A percentile compares a stretch with the other conserved stretches of the same genome.
Conservation (phyloP, 805 yeast species). For the Cyberlindnera euphorbiae region DNA sequence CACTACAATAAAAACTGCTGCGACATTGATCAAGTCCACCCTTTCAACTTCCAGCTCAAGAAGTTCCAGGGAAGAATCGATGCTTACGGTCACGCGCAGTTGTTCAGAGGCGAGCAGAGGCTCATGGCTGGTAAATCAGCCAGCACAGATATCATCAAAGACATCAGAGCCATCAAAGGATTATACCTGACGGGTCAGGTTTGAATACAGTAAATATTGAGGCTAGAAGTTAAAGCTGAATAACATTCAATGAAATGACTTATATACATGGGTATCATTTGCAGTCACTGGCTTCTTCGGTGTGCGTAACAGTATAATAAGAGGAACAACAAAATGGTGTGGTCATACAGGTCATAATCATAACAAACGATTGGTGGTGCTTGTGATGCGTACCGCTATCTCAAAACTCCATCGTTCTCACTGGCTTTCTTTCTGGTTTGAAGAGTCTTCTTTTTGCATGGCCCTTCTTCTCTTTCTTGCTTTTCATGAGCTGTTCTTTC, state of each 20-base stretch:
- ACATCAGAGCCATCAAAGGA: slow-evolving; percentile 36
- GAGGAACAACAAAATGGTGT: too few relatives aligned
- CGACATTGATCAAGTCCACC: slow-evolving; percentile 20
- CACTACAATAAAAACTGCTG: slow-evolving; percentile 22
- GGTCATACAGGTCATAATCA: too few relatives aligned
- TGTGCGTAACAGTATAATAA: too few relatives aligned
- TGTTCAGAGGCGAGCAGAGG: slow-evolving; percentile 22
- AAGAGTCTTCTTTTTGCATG: slow-evolving; percentile 14
- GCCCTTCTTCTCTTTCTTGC: slow-evolving; percentile 2
- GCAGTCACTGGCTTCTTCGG: too few relatives aligned
- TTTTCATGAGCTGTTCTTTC: not conserved
- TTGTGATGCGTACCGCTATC: too few relatives aligned
- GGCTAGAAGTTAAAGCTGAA: not conserved
- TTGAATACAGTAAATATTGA: slow-evolving; percentile 8
- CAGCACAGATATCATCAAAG: slow-evolving; percentile 23
- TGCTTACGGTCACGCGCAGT: slow-evolving; percentile 16
- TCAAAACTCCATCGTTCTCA: slow-evolving; percentile 13
- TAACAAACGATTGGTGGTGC: too few relatives aligned
- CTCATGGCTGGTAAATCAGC: slow-evolving; percentile 17
- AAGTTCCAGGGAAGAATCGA: slow-evolving; percentile 24
- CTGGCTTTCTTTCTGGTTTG: slow-evolving; percentile 5
- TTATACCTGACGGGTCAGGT: slow-evolving; percentile 36
- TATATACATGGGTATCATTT: not conserved
- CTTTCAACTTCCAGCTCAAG: slow-evolving; percentile 28
- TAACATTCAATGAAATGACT: not conserved